A percentile compares a stretch with the other conserved stretches of the same genome.
Evolutionary conservation across 73 alveolate species (phyloP).

Genomic region (Paramecium primaurelia): DNA sequence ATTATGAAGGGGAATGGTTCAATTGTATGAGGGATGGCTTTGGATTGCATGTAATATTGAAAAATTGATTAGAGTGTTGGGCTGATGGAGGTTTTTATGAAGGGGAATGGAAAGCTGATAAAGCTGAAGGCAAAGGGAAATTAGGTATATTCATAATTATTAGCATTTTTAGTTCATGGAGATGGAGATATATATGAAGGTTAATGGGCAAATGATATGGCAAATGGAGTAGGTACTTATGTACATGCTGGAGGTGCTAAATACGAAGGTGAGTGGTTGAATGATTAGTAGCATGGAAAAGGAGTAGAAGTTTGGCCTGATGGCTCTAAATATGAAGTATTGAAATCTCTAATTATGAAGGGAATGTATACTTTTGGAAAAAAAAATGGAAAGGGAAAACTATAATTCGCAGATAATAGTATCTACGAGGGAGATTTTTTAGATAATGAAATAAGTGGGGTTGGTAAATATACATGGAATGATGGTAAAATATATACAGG

Average conservation of each 20-base stretch:
- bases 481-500: constrained; percentile 73
- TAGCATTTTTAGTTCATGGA: constrained; percentile 46
- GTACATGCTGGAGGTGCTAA: constrained; percentile 69
- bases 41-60: not conserved
- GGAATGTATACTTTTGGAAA: constrained; percentile 73
- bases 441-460: constrained; percentile 73
- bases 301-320: constrained; percentile 85
- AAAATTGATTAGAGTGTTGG: not conserved
- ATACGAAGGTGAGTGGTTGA: constrained; percentile 84
- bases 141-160: not conserved
- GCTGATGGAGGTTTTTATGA: constrained; percentile 51
- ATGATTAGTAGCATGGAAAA: constrained; percentile 80
- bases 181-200: constrained; percentile 75
- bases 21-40: constrained; percentile 40
- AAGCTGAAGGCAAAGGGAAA: constrained; percentile 61
- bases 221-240: constrained; percentile 80
- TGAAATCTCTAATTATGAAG: not conserved
- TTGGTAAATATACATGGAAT: constrained; percentile 73
- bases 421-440: constrained; percentile 70
- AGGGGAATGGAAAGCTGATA: constrained; percentile 45
- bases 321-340: constrained; percentile 67
- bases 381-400: constrained; percentile 74
- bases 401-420: constrained; percentile 72
- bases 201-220: constrained; percentile 65
- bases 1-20: constrained; percentile 29